phyloP scores from a whole-genome alignment of 352 stramenopile genomes.

The Pythium sp. region DNA sequence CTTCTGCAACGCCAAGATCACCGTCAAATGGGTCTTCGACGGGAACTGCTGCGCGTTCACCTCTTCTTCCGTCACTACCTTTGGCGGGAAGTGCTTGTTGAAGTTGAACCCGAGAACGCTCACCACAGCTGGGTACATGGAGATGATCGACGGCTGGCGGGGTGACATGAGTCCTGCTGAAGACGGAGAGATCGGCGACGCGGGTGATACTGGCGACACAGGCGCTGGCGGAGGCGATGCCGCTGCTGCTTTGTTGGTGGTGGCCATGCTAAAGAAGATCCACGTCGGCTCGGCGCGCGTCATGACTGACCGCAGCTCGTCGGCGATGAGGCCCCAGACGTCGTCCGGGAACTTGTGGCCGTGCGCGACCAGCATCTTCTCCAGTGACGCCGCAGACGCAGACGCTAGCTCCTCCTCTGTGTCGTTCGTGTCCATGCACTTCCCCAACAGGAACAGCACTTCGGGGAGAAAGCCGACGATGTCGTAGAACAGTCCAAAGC shows the following conservation, averaged over 20 bases:
- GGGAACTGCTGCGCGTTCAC: constrained; percentile 55
- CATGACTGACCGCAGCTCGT: constrained; percentile 80
- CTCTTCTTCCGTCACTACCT: constrained; percentile 56
- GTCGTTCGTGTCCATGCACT: constrained; percentile 78
- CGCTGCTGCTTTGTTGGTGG: neutral
- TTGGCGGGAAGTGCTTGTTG: constrained; percentile 42
- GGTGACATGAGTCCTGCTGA: constrained; percentile 30
- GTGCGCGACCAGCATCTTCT: constrained; percentile 67
- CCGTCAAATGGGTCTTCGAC: constrained; percentile 61
- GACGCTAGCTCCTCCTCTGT: constrained; percentile 65
- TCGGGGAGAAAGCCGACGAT: constrained; percentile 73
- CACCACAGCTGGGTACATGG: constrained; percentile 68
- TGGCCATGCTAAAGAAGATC: constrained; percentile 51
- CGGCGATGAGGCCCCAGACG: constrained; percentile 76
- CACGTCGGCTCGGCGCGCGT: constrained; percentile 69
- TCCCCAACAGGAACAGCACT: constrained; percentile 69
- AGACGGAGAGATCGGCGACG: constrained; percentile 12
- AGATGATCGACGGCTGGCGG: constrained; percentile 51
- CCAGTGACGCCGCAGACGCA: constrained; percentile 51
- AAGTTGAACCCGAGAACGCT: constrained; percentile 55
- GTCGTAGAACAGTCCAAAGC: constrained; percentile 82
- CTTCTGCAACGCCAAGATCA: constrained; percentile 64
- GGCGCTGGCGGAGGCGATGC: constrained; percentile 1
- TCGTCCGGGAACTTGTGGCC: constrained; percentile 79
- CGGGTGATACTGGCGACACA: constrained; percentile 5